These are phyloP conservation scores for Lecanicillium sp. DNA, from an alignment of 2,329 filamentous ascomycete genomes.

Conservation along the genomic window DNA sequence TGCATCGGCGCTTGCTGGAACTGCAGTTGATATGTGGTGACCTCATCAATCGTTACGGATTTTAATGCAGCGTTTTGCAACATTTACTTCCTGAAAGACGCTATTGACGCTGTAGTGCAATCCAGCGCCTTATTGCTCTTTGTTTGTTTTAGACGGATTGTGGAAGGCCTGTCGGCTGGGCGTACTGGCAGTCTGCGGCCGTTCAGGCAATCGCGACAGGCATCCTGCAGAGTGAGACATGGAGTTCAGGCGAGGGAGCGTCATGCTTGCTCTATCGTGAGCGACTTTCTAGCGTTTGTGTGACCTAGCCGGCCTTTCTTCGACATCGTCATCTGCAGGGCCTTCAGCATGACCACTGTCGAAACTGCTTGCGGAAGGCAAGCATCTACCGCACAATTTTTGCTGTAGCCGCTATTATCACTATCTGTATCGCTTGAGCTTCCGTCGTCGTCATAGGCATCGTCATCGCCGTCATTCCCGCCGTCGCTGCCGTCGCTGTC, in stretches of 20 bases:
- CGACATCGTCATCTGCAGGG: neutral
- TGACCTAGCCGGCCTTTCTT: neutral
- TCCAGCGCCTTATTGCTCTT: neutral
- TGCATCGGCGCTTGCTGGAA: neutral
- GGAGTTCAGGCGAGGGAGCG: neutral
- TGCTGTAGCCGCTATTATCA: neutral
- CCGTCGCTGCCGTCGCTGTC: too few species aligned
- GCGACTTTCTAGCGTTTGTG: neutral
- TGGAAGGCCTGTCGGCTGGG: neutral
- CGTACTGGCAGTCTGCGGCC: too few species aligned
- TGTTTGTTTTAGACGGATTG: neutral
- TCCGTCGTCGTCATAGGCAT: neutral
- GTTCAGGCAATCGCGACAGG: neutral
- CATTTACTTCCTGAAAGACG: neutral
- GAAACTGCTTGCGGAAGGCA: neutral
- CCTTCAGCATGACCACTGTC: neutral
- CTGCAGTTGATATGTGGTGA: slow-evolving; percentile 2
- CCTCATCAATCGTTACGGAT: neutral
- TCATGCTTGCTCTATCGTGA: neutral
- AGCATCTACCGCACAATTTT: neutral
- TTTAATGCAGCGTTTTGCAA: slow-evolving; percentile 1
- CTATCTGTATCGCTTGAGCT: neutral
- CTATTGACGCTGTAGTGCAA: neutral
- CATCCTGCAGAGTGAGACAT: neutral
- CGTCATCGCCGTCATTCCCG: too few species aligned